Percentiles rank a stretch among this genome's conserved stretches.
phyloP scores from a whole-genome alignment of 1,139 yeast species.

The Debaryomyces robertsiae region DNA sequence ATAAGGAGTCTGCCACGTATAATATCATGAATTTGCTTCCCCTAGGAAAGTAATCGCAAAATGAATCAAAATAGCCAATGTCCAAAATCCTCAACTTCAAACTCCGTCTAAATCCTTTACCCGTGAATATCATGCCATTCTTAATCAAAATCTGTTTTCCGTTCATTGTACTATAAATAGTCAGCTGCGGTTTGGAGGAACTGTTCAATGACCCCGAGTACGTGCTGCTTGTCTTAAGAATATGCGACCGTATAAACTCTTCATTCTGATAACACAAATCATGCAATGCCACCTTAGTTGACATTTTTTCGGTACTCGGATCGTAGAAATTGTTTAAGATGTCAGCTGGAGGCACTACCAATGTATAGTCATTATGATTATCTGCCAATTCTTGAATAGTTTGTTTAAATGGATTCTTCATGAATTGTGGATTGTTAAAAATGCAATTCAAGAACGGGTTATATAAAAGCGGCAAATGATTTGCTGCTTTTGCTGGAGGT shows the following conservation, averaged over 20 bases:
- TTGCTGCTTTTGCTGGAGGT: conserved; percentile 8
- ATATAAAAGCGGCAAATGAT: conserved; percentile 44
- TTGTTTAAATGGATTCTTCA: conserved; percentile 52
- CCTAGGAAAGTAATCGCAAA: conserved; percentile 49
- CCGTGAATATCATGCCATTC: conserved; percentile 56
- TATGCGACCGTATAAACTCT: conserved; percentile 73
- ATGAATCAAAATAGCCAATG: conserved; percentile 46
- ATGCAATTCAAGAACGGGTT: conserved; percentile 70
- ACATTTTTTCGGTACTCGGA: conserved; percentile 36
- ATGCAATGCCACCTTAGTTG: conserved; percentile 38
- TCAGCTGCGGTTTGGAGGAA: conserved; percentile 45
- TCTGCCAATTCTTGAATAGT: conserved; percentile 43
- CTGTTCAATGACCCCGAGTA: conserved; percentile 32
- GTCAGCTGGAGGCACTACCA: conserved; percentile 63
- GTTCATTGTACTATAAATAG: conserved; percentile 58
- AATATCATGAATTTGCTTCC: conserved; percentile 55
- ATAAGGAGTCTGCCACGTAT: conserved; percentile 52
- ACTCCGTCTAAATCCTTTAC: conserved; percentile 58
- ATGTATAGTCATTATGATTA: conserved; percentile 51
- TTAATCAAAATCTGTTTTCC: conserved; percentile 60
- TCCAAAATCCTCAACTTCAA: conserved; percentile 47
- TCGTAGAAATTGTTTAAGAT: conserved; percentile 55
- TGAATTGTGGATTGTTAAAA: conserved; percentile 65
- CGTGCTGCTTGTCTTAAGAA: conserved; percentile 39
- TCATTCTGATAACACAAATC: conserved; percentile 62